phyloP scores from a whole-genome alignment of 345 rosid species.

The Dipteronia dyeriana region DNA sequence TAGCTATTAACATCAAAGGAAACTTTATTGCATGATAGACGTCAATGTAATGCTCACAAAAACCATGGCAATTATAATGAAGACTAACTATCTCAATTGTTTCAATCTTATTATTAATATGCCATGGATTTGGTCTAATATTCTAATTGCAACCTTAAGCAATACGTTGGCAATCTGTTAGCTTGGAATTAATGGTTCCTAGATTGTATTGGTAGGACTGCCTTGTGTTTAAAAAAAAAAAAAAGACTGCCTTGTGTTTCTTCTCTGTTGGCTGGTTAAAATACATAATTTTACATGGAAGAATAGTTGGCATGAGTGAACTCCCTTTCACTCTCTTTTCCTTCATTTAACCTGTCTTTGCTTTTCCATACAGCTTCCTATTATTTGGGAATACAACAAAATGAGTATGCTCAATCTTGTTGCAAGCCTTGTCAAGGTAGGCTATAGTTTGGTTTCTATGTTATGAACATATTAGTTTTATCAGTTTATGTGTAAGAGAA shows the following conservation, averaged over 20 bases:
- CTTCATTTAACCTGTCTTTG: conserved; percentile 21
- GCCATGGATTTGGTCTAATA: background rate
- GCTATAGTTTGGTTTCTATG: conserved; percentile 2
- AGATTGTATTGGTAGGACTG: background rate
- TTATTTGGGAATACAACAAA: conserved; percentile 84
- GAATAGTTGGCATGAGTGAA: background rate
- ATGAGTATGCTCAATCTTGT: conserved; percentile 91
- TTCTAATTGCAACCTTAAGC: background rate
- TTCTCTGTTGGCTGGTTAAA: background rate
- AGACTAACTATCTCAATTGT: background rate
- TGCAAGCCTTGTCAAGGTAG: conserved; percentile 81
- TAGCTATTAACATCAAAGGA: background rate
- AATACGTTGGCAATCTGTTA: background rate
- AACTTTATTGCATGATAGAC: background rate
- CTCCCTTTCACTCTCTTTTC: conserved; percentile 8
- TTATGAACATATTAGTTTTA: background rate
- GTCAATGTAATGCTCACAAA: background rate
- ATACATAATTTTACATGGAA: background rate
- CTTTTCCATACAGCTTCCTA: conserved; percentile 62
- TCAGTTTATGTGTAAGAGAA: background rate
- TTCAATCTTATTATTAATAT: background rate
- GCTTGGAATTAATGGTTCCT: background rate
- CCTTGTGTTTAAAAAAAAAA: no score
- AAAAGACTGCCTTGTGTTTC: background rate
- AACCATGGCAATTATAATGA: background rate